Evolutionary conservation across 306 rosid genomes (phyloP).

Genomic region (Casuarina cunninghamiana): DNA sequence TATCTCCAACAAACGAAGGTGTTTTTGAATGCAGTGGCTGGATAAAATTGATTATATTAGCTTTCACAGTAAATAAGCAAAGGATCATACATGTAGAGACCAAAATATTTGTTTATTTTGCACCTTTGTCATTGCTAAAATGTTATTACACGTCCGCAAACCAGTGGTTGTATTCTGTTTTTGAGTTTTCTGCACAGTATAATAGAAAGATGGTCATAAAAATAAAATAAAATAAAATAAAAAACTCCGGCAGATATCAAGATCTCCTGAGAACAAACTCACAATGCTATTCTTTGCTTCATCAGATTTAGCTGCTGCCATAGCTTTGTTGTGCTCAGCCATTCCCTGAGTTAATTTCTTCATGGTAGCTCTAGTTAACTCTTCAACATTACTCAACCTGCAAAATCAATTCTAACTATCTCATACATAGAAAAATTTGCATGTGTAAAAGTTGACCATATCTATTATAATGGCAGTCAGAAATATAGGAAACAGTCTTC

Average conservation of each 20-base stretch:
- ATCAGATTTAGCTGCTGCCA: constrained; percentile 92
- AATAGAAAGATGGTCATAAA: no score
- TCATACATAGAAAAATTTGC: not conserved
- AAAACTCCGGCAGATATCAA: constrained; percentile 2
- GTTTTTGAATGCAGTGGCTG: constrained; percentile 65
- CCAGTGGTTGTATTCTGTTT: no score
- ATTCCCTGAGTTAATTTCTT: constrained; percentile 97
- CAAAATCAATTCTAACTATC: constrained; percentile 2
- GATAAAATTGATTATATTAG: constrained; percentile 5
- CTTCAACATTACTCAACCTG: constrained; percentile 87
- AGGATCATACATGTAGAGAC: not conserved
- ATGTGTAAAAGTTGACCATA: no score
- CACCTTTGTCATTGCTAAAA: no score
- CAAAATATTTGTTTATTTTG: no score
- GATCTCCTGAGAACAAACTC: constrained; percentile 40
- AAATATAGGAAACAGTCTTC: not conserved
- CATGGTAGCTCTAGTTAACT: constrained; percentile 85
- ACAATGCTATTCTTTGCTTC: constrained; percentile 86
- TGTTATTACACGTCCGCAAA: no score
- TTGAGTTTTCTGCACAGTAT: no score
- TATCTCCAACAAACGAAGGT: constrained; percentile 87
- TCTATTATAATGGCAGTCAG: not conserved
- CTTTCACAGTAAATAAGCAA: not conserved
- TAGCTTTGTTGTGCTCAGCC: constrained; percentile 88
- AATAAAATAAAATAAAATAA: no score